Base-by-base conservation (phyloP, 108 stramenopile genomes). In the Skeletonema costatum region DNA sequence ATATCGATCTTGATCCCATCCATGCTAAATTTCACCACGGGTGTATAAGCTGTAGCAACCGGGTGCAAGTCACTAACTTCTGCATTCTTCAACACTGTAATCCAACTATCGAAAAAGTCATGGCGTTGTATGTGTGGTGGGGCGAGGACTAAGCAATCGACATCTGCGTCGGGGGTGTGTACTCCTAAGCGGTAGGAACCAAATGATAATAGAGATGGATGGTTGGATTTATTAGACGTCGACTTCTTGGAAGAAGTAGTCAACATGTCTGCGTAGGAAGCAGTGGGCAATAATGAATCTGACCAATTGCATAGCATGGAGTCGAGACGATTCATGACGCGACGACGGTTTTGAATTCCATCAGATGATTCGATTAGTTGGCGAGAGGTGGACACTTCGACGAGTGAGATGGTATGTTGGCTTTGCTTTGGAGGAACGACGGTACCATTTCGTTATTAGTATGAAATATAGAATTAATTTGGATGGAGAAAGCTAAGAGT, bases 101-200 rank as follows among this genome's bases (percentile, higher is more conserved):
- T 87, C 51, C 90, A 83, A 19, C 74, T 78, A 5, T 62, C 63
- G 64, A 93, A 94, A 66, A 94, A 94, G 44, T 92, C 87, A 29
- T 67, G 80, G 2, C 90, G 76, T 1, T 76, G 78, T 60, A 75
- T 78, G 35, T 77, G 66, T 3, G 84, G 71, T 12, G 88, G 88
- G 16, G 81, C 85, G 42, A 94, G 48, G 11, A 84, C 87, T 10
- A 94, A 68, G 29, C 88, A 77, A 73, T 94, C 93, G 13, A 94
- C 65, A 66, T 94, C 93, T 2, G 90, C 85, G 35, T 88, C 84
- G 1, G 83, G 85, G 2, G 81, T 82, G 68, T 94, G 89, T 3
- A 91, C 93, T 11, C 91, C 85, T 42, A 94, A 68, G 7, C 90
- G 83, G 65, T 90, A 94, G 10, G 87, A 88, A 33, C 93, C 93